Base-by-base conservation (phyloP, 2,329 filamentous ascomycete genomes). In the Geoglossum cookeanum region DNA sequence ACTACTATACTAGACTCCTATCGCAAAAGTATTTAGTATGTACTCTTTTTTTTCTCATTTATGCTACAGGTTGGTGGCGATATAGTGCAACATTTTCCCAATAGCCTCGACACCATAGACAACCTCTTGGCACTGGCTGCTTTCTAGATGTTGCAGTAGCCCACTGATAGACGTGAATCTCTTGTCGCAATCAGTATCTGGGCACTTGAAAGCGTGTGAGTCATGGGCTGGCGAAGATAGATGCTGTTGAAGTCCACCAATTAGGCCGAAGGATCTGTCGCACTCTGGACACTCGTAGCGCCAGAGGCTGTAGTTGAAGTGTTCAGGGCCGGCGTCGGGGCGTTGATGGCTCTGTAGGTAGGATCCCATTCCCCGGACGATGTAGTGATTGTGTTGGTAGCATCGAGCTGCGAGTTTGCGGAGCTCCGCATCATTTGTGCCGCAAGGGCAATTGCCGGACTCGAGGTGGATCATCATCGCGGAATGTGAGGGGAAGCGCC, bases 391-490 rank as follows among this genome's bases (percentile, higher is more conserved):
- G 33, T n/a, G 15, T 22, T 27, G n/a, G 29, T 32, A 32, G 17
- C 29, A 53, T 29, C 15, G 7, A 32, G 49, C n/a, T 3, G 49
- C 15, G 33, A 32, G 7, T 7, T 32, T 37, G 33, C 29, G 29
- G 13, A 32, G 49, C 29, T 37, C 13, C 11, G 13, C 29, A 6
- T 37, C n/a, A 7, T 22, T 27, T 37, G 9, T 32, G 22, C 29
- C 49, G 22, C 15, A 53, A 53, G 49, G n/a, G 22, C 49, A 53
- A 22, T 53, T 53, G 15, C 49, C 49, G 9, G 49, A 53, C 29
- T 53, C 49, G 29, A 53, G 49, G 33, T 53, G 49, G 33, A 53
- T 53, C 29, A 53, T 53, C 49, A 53, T 53, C 29, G 49, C 49
- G 1, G 49, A 53, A 17, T 27, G 7, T 29, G 29, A n/a, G 29